A percentile compares a stretch with the other conserved stretches of the same genome.
Evolutionary conservation across 2,329 filamentous ascomycete genomes (phyloP).

Genomic region (Nothomitra cinnamomea): DNA sequence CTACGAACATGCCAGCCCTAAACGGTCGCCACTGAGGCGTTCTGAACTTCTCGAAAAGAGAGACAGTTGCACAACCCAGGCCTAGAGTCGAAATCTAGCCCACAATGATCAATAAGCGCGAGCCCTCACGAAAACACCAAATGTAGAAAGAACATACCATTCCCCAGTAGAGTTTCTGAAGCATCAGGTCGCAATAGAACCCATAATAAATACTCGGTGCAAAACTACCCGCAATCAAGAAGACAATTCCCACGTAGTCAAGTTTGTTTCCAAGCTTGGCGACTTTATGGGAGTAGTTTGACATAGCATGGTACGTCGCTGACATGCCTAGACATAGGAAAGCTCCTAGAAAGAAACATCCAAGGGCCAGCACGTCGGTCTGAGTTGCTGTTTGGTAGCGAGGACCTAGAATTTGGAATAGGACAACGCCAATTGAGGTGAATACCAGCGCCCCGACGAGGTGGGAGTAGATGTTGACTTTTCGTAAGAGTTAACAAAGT

Average conservation of each 20-base stretch:
- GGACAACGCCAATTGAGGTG: slow-evolving; percentile 29
- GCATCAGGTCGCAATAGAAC: slow-evolving; percentile 49
- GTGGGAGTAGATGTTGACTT: slow-evolving; percentile 55
- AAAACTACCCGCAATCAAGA: slow-evolving; percentile 80
- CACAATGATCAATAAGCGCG: neutral
- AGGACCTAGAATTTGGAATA: slow-evolving; percentile 42
- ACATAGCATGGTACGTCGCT: slow-evolving; percentile 68
- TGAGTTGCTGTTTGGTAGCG: slow-evolving; percentile 46
- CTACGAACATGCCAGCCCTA: slow-evolving; percentile 76
- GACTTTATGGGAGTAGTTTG: slow-evolving; percentile 66
- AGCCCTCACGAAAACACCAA: neutral
- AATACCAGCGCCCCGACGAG: slow-evolving; percentile 49
- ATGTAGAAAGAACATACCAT: slow-evolving; percentile 38
- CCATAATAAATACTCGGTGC: slow-evolving; percentile 80
- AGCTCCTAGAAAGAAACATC: slow-evolving; percentile 64
- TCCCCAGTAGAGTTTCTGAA: slow-evolving; percentile 56
- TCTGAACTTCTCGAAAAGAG: slow-evolving; percentile 67
- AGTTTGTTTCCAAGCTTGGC: slow-evolving; percentile 78
- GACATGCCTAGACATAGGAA: slow-evolving; percentile 62
- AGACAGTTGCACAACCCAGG: slow-evolving; percentile 56
- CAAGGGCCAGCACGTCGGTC: slow-evolving; percentile 54
- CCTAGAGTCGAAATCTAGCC: slow-evolving; percentile 60
- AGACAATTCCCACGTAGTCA: slow-evolving; percentile 88
- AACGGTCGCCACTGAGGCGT: slow-evolving; percentile 72
- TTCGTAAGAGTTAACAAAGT: neutral